Percentiles rank a stretch among this genome's conserved stretches.
Conservation (phyloP, 176 grass and related monocot species). For the Miscanthus lutarioriparius region DNA sequence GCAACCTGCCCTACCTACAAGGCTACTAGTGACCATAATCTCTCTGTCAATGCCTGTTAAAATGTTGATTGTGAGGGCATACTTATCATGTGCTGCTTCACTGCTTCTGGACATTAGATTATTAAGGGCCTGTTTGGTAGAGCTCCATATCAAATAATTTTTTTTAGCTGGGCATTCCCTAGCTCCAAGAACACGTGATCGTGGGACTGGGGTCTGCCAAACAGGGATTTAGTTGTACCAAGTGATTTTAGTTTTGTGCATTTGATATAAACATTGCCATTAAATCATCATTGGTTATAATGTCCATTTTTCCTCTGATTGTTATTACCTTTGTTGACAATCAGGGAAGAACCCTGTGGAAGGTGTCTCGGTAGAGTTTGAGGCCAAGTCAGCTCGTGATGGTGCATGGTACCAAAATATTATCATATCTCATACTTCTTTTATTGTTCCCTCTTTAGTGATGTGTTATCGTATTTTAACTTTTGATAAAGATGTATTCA, state of each 20-base stretch:
- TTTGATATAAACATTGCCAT: not conserved
- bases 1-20: not conserved
- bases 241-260: not conserved
- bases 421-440: not conserved
- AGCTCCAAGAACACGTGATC: not conserved
- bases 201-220: not conserved
- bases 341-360: slow-evolving; percentile 46
- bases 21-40: not conserved
- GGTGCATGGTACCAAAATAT: slow-evolving; percentile 60
- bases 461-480: not conserved
- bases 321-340: slow-evolving; percentile 1
- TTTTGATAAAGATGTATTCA: not conserved
- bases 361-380: slow-evolving; percentile 57
- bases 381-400: slow-evolving; percentile 86
- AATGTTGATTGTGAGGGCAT: not conserved
- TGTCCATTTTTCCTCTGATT: not conserved
- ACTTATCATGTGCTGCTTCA: not conserved
- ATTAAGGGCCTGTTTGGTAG: not conserved
- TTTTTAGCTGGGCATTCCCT: not conserved
- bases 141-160: not conserved
- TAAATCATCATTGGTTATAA: not conserved
- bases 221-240: not conserved
- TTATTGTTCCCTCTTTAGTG: not conserved
- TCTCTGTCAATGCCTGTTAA: not conserved
- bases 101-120: not conserved